Evolutionary conservation across 1,139 yeast species (phyloP), one percentile per base, ranked within the genome.

Genomic region (Pichia sp.): DNA sequence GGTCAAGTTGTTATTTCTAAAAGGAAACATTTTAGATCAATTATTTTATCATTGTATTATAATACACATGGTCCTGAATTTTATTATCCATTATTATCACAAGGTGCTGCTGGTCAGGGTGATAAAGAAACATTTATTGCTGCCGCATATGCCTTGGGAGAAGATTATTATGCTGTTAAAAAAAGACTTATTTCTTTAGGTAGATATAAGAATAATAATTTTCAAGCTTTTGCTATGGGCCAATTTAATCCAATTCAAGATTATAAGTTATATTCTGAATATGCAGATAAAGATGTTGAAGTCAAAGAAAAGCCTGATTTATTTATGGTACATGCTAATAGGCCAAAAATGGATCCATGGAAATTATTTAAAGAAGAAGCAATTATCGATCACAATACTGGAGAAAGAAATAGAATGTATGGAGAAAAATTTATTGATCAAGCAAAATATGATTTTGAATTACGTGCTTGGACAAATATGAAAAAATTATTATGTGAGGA

Each of bases 111-210:
- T 50, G 96, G 96, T 40, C 94, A 86, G 68, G 96, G 96, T 53
- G 96, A 88, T 64, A 88, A 87, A 63, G 96, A 88, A 62, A 86
- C 96, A 0, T 87, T 86, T 60, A 69, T 86, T 47, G 90, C 95
- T 0, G 90, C 92, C 0, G 83, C 94, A 0, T 75, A 76, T 42
- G 86, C 84, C 1, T 66, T 83, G 47, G 68, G 70, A 8, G 76
- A 79, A 45, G 71, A 78, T 1, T 83, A 71, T 55, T 85, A 86
- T 60, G 92, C 84, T 64, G 88, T 86, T n/a, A 75, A 78, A 40
- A 72, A 73, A 53, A 56, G 58, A 36, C 58, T 60, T 28, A 49
- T 51, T 35, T 51, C 58, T 40, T 42, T 62, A 38, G 66, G 66
- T 9, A 76, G 80, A 18, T 62, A 57, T 50, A 53, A 56, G 25